These are phyloP conservation scores for Globisporangium barbulae DNA, from an alignment of 352 stramenopile genomes.

Conservation along the genomic window DNA sequence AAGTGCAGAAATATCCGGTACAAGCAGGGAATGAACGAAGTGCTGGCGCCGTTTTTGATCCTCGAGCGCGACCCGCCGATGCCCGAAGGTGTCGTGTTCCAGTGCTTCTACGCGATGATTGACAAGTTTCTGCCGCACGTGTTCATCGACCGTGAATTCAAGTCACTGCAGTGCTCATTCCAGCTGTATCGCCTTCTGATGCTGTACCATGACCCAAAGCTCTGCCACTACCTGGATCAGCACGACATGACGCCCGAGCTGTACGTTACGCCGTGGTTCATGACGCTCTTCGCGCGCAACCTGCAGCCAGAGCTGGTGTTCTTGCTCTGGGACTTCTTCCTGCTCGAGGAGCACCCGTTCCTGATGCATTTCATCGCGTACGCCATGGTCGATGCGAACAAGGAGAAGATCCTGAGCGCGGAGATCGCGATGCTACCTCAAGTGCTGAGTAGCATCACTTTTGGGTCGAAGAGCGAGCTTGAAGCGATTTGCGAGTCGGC, in stretches of 20 bases:
- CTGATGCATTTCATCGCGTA: constrained; percentile 89
- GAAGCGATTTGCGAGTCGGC: constrained; percentile 54
- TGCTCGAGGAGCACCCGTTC: constrained; percentile 87
- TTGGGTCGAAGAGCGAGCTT: constrained; percentile 52
- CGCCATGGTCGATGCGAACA: constrained; percentile 65
- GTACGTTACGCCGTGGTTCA: constrained; percentile 93
- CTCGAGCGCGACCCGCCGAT: constrained; percentile 43
- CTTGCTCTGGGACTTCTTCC: constrained; percentile 90
- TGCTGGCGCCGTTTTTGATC: constrained; percentile 90
- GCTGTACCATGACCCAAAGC: constrained; percentile 89
- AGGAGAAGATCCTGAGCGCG: constrained; percentile 50
- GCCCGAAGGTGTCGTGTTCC: constrained; percentile 71
- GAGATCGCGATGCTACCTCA: constrained; percentile 80
- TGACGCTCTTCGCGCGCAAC: constrained; percentile 91
- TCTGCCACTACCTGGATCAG: constrained; percentile 88
- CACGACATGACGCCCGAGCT: constrained; percentile 91
- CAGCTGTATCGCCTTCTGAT: constrained; percentile 89
- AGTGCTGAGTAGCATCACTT: constrained; percentile 73
- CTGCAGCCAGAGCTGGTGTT: constrained; percentile 73
- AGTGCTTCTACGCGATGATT: constrained; percentile 89
- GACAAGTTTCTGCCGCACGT: constrained; percentile 86
- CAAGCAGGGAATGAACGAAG: constrained; percentile 95
- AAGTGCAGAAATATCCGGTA: constrained; percentile 87
- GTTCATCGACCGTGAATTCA: constrained; percentile 89
- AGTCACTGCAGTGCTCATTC: constrained; percentile 90